Base-by-base conservation (phyloP, 202 grass and related monocot species). In the Digitaria exilis region DNA sequence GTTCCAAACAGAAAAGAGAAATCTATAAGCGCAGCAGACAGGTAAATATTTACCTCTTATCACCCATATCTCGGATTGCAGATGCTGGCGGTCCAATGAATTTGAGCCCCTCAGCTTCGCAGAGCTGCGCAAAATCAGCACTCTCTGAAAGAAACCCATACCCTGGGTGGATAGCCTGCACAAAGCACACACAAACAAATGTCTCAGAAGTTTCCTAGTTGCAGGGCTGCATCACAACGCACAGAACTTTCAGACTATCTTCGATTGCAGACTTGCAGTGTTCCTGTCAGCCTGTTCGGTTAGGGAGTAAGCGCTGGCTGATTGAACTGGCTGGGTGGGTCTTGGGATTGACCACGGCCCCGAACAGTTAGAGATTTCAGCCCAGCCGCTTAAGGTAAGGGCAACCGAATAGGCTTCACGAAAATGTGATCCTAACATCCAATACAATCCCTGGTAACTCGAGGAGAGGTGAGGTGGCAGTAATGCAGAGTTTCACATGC, bases 141-240 rank as follows among this genome's bases (percentile, higher is more conserved):
- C 96, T 98, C 58, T 98, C 96, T 37, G 96, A 98, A 44, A 98
- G 96, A 84, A 98, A 98, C 60, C 96, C 96, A 17, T 98, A 98
- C 12, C 96, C 96, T 15, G 96, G 96, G 50, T 98, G 96, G 63
- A 95, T 88, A 48, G 92, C 96, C 95, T 97, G 44, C 75, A 79
- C 3, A 7, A 66, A 65, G 60, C 41, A 42, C 28, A 65, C 32
- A 30, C 12, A 66, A 17, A 67, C 5, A 72, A 16, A 52, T 65
- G 32, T 26, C 22, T 72, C 13, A 76, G 35, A 71, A 81, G 54
- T 22, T 18, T 4, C 9, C 9, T 48, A 34, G 14, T 0, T 57
- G 54, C n/a, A 28, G 56, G 24, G 24, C 26, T 9, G 24, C 51
- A 62, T 26, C 69, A 55, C 14, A 42, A 14, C n/a, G n/a, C 52